These are phyloP conservation scores for Nemania serpens DNA, from an alignment of 2,329 filamentous ascomycete species.

Conservation along the genomic window DNA sequence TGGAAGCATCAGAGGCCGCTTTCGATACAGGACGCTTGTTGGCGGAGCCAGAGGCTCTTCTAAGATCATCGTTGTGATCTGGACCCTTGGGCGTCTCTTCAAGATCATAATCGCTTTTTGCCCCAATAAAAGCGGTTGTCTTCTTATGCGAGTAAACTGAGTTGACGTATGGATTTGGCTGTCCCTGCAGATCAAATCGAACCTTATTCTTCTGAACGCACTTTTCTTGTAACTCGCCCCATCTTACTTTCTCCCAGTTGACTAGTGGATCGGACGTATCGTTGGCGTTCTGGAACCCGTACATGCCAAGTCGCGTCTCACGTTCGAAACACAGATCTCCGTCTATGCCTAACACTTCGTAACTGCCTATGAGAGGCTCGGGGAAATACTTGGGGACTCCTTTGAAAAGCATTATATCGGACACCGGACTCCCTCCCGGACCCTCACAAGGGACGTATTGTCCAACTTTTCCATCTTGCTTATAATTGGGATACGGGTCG, in stretches of 20 bases:
- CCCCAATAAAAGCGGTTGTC: conserved; percentile 26
- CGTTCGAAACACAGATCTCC: conserved; percentile 69
- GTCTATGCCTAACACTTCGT: conserved; percentile 63
- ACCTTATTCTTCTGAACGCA: conserved; percentile 70
- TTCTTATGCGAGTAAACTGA: conserved; percentile 44
- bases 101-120: conserved; percentile 25
- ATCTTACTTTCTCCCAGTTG: conserved; percentile 69
- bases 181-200: conserved; percentile 58
- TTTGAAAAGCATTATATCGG: conserved; percentile 69
- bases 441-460: conserved; percentile 68
- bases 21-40: conserved; percentile 13
- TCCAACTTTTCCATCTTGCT: conserved; percentile 60
- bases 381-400: conserved; percentile 64
- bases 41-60: conserved; percentile 4
- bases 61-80: conserved; percentile 25
- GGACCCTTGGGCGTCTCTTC: conserved; percentile 20
- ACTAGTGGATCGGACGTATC: conserved; percentile 52
- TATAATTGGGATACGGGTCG: conserved; percentile 74
- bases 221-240: conserved; percentile 70
- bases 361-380: conserved; percentile 65
- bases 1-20: conserved; percentile 14
- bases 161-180: conserved; percentile 50
- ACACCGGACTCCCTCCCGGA: conserved; percentile 60
- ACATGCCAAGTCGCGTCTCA: conserved; percentile 70
- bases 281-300: conserved; percentile 58